Conservation (phyloP, 345 rosid species). For the Psidium guajava region DNA sequence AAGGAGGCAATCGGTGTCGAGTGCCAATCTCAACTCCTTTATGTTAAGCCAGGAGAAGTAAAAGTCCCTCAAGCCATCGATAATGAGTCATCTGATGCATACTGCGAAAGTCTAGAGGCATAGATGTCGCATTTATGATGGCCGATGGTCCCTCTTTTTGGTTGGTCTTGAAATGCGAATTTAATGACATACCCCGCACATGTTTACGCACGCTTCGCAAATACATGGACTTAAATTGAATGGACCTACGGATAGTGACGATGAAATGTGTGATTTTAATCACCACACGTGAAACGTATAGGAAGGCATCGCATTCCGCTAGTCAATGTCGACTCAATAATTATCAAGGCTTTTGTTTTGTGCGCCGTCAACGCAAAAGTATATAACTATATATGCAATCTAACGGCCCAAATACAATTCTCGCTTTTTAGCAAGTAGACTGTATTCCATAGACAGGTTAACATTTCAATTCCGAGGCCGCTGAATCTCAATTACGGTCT, state of each 20-base stretch:
- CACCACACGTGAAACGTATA: no score
- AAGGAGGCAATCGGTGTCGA: neutral
- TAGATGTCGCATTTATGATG: neutral
- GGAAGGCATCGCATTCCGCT: neutral
- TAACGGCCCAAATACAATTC: neutral
- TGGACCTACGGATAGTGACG: neutral
- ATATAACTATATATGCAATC: no score
- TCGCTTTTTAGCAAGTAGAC: neutral
- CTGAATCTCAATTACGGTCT: neutral
- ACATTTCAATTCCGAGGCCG: neutral
- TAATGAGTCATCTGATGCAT: neutral
- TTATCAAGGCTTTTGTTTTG: neutral
- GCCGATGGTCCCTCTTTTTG: neutral
- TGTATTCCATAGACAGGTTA: neutral
- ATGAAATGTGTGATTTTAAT: neutral
- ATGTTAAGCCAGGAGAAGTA: neutral
- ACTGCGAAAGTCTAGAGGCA: fast-evolving
- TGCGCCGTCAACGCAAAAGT: neutral
- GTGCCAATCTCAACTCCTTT: neutral
- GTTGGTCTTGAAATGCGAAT: neutral
- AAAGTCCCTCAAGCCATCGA: neutral
- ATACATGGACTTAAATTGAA: neutral
- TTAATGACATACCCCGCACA: neutral
- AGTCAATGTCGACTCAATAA: neutral
- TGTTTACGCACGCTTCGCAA: neutral